Evolutionary conservation across 2,329 filamentous ascomycete genomes (phyloP), one percentile per base, ranked within the genome.

Genomic region (Periconia sp.): DNA sequence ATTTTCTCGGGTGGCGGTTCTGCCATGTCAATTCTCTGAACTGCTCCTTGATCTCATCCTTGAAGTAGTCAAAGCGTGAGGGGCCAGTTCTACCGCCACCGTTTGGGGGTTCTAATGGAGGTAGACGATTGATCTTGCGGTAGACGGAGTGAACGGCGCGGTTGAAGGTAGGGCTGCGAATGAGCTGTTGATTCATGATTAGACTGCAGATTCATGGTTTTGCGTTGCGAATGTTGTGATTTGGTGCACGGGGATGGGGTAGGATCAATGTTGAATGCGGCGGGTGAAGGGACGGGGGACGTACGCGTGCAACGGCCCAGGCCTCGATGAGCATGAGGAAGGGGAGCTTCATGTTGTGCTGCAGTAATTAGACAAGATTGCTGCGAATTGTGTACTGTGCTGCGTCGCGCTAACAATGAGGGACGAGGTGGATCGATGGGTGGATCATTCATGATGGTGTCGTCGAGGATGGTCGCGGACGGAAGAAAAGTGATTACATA

Each of bases 161-260:
- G 61, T 85, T 83, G 73, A 85, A 85, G 35, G 75, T 66, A 2
- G 81, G 81, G 50, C 80, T 83, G 49, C 73, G 71, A 41, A 85
- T 76, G 50, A 85, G 78, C 75, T 82, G 51, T 43, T 35, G 1
- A 5, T 13, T 8, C 15, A 5, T 8, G 41, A 47, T 52, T 45
- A 54, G 42, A 6, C 11, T 13, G 33, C 23, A 27, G 23, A 27
- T 27, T 27, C 23, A 27, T 6, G 14, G 52, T 53, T 35, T n/a
- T 49, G 44, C 31, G 18, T 18, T 42, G 33, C 7, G n/a, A 11
- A 30, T 20, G 23, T 27, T 27, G 8, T 27, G 8, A 5, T 27
- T 27, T 27, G 23, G 23, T 17, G 15, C 3, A 64, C 41, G 3
- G 5, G 23, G 8, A 27, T 3, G 8, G 23, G 23, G 23, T 27